phyloP scores from a whole-genome alignment of 2,329 filamentous ascomycete species.

The Elsinoe ampelina region DNA sequence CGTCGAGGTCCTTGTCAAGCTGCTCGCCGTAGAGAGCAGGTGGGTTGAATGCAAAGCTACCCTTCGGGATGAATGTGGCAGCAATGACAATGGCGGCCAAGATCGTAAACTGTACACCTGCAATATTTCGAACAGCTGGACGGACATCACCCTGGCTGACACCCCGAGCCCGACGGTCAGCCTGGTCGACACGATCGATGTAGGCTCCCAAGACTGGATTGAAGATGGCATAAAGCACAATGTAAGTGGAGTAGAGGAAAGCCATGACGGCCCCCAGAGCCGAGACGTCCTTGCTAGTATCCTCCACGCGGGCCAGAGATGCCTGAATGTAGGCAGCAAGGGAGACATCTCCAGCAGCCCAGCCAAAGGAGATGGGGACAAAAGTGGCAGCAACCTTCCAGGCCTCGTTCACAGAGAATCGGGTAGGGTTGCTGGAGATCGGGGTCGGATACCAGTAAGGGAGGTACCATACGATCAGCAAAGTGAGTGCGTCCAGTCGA shows the following conservation, averaged over 20 bases:
- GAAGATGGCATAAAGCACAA: constrained; percentile 39
- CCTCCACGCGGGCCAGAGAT: constrained; percentile 38
- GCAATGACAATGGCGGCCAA: constrained; percentile 34
- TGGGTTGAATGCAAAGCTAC: constrained; percentile 38
- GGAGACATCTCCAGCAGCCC: constrained; percentile 45
- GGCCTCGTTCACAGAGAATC: constrained; percentile 34
- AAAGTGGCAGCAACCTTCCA: constrained; percentile 41
- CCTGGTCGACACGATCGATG: constrained; percentile 35
- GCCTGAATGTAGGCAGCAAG: constrained; percentile 45
- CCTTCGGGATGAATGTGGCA: constrained; percentile 39
- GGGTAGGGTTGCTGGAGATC: constrained; percentile 23
- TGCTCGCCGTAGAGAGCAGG: constrained; percentile 33
- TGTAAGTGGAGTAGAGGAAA: constrained; percentile 43
- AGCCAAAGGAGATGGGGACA: constrained; percentile 41
- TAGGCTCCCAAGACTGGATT: constrained; percentile 39
- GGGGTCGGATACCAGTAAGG: constrained; percentile 33
- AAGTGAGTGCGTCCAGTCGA: constrained; percentile 37
- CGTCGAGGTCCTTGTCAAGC: constrained; percentile 23
- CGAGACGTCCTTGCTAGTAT: constrained; percentile 37
- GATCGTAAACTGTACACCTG: constrained; percentile 41
- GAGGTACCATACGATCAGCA: constrained; percentile 42
- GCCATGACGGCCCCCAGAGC: constrained; percentile 44
- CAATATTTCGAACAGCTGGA: constrained; percentile 35
- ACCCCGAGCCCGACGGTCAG: constrained; percentile 3
- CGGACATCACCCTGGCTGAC: constrained; percentile 31